Percentiles rank a stretch among this genome's conserved stretches.
Evolutionary conservation across 495 filamentous ascomycete genomes (phyloP).

Genomic region (Glonium stellatum): DNA sequence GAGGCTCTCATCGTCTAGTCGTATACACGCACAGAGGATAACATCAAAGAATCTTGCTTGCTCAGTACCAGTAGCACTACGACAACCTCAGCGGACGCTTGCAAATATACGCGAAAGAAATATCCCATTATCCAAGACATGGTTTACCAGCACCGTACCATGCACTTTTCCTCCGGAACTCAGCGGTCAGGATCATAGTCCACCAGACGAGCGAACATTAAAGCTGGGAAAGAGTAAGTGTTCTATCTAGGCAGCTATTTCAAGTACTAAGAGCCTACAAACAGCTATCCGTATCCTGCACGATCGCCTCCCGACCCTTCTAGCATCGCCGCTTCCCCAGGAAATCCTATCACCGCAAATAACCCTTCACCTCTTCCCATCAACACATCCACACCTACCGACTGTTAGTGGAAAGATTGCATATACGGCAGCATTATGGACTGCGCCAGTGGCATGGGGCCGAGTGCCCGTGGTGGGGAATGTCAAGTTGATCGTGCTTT

Average conservation of each 20-base stretch:
- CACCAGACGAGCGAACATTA: slow-evolving; percentile 70
- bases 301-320: slow-evolving; percentile 74
- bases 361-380: slow-evolving; percentile 90
- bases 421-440: slow-evolving; percentile 92
- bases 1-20: slow-evolving; percentile 31
- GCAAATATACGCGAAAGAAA: slow-evolving; percentile 27
- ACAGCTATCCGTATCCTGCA: slow-evolving; percentile 80
- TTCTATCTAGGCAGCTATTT: slow-evolving; percentile 1
- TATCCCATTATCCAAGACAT: slow-evolving; percentile 25
- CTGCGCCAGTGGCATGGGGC: slow-evolving; percentile 91
- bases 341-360: slow-evolving; percentile 85
- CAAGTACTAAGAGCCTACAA: slow-evolving; percentile 4
- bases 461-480: slow-evolving; percentile 82
- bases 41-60: slow-evolving; percentile 5
- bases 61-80: slow-evolving; percentile 9
- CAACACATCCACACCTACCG: slow-evolving; percentile 91
- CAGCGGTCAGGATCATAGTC: slow-evolving; percentile 37
- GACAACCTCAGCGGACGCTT: slow-evolving; percentile 25
- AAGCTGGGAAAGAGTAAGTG: slow-evolving; percentile 82
- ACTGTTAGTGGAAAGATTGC: slow-evolving; percentile 81
- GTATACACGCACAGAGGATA: slow-evolving; percentile 14
- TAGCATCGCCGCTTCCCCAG: slow-evolving; percentile 74
- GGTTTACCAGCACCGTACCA: slow-evolving; percentile 31
- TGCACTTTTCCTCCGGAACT: slow-evolving; percentile 8
- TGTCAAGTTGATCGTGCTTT: slow-evolving; percentile 75